Evolutionary conservation across 441 rosid species (phyloP), one percentile per base, ranked within the genome.

Genomic region (Erodium texanum): DNA sequence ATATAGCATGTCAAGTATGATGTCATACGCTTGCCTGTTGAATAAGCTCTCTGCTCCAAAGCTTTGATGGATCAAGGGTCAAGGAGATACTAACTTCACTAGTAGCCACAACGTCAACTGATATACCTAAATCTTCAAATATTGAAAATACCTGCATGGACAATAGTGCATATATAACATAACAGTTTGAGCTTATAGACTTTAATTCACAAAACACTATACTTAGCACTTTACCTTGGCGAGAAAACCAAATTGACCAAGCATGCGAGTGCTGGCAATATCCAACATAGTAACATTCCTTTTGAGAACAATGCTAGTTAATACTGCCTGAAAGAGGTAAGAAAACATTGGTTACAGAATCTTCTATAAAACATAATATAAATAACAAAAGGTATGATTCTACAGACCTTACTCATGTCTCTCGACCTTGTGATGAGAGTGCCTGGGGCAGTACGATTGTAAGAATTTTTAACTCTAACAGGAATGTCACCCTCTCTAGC

Each of bases 41-140:
- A 68, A 93, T 82, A 22, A 93, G 82, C 77, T 93, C 97, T 84
- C 97, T 85, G 76, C 96, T 85, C 97, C 97, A 90, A 48, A 93
- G 85, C 81, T 90, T 90, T 45, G 97, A 89, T 7, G 97, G 98
- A 80, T 93, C 98, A 77, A 93, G 38, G 58, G 98, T 93, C 85
- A 93, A 68, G 2, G 98, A 93, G 75, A 93, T 84, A 79, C 97
- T 93, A 75, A 93, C 98, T 90, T 93, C 98, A 82, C 98, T 93
- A 36, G 97, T 93, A 58, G 98, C 98, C 50, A 93, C 98, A 69
- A 90, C 98, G 80, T 93, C 98, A 24, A 93, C 97, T 0, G 97
- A 93, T 81, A 93, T 90, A 72, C 97, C 98, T 75, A 93, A 78
- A 67, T 90, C 97, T 78, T 90, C 97, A 72, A 93, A 93, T 70